phyloP scores from a whole-genome alignment of 805 yeast species.

The Pichia californica region DNA sequence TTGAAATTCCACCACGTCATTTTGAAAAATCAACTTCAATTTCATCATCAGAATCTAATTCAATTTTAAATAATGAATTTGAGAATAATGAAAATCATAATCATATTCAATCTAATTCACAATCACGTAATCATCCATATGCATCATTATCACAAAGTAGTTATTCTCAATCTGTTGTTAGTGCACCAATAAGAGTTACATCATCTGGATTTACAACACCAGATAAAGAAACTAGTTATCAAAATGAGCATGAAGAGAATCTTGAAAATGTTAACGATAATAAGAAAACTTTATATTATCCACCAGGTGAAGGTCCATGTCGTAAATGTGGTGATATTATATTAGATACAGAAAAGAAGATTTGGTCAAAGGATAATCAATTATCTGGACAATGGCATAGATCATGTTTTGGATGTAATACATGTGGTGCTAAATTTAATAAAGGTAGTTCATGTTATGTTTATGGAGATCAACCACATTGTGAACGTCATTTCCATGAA shows the following conservation, averaged over 20 bases:
- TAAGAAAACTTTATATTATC: slow-evolving; percentile 16
- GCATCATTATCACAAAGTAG: slow-evolving; percentile 2
- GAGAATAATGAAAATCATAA: too few species aligned
- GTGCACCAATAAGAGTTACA: background rate
- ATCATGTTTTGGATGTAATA: slow-evolving; percentile 68
- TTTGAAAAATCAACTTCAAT: background rate
- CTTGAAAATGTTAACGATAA: background rate
- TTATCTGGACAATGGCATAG: slow-evolving; percentile 93
- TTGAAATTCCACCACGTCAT: slow-evolving; percentile 6
- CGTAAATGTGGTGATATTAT: slow-evolving; percentile 61
- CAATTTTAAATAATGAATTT: background rate
- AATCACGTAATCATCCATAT: background rate
- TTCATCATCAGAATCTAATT: background rate
- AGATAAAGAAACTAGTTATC: background rate
- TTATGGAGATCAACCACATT: slow-evolving; percentile 71
- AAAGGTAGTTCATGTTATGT: slow-evolving; percentile 70
- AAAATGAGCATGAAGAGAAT: background rate
- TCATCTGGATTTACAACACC: slow-evolving; percentile 7
- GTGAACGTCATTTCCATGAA: slow-evolving; percentile 70
- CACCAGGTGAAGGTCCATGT: slow-evolving; percentile 76
- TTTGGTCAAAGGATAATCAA: slow-evolving; percentile 81
- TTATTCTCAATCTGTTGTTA: background rate
- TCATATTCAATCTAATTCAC: background rate
- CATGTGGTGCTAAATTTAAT: slow-evolving; percentile 52
- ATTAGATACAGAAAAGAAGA: slow-evolving; percentile 45